These are phyloP conservation scores for Komagataella populi DNA, from an alignment of 805 yeast species.

Conservation along the genomic window DNA sequence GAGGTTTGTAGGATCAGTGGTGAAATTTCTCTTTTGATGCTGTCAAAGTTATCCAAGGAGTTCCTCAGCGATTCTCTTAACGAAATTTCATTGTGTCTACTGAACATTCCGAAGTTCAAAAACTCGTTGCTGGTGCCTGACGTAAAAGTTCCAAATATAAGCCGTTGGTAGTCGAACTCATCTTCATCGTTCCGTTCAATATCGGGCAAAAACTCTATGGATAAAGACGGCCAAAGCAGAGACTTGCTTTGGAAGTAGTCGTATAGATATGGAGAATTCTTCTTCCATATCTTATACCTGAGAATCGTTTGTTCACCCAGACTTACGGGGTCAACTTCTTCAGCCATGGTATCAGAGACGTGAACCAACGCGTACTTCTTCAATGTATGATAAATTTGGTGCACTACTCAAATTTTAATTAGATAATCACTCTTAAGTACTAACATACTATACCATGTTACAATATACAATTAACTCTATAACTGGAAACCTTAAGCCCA, in stretches of 20 bases:
- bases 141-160: constrained; percentile 54
- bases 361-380: not conserved
- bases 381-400: not conserved
- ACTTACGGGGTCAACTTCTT: not conserved
- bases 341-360: not conserved
- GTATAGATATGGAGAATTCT: constrained; percentile 42
- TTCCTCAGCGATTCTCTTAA: not conserved
- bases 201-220: constrained; percentile 55
- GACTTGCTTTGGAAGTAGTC: constrained; percentile 37
- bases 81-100: not conserved
- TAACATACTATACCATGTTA: not conserved
- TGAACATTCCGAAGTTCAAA: constrained; percentile 14
- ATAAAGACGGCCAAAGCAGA: constrained; percentile 51
- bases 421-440: not conserved
- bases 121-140: constrained; percentile 42
- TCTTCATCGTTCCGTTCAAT: constrained; percentile 11
- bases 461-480: not conserved
- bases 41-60: constrained; percentile 13
- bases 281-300: constrained; percentile 31
- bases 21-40: constrained; percentile 18
- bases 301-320: not conserved
- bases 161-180: constrained; percentile 15
- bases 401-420: not conserved
- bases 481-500: constrained; percentile 36
- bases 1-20: constrained; percentile 15